Conservation (phyloP, 2,329 filamentous ascomycete species). For the Arthrinium puccinioides region DNA sequence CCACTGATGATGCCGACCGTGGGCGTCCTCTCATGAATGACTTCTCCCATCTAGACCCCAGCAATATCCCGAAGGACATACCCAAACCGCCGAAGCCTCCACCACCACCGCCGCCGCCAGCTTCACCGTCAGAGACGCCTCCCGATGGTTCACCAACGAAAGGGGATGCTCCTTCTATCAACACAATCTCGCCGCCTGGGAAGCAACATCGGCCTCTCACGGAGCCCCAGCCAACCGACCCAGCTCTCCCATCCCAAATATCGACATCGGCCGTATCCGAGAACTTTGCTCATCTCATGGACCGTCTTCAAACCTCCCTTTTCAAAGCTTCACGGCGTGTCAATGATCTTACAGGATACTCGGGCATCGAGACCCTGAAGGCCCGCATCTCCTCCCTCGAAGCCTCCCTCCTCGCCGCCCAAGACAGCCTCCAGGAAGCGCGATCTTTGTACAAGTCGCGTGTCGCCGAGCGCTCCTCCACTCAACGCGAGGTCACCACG, state of each 20-base stretch:
- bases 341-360: slow-evolving; percentile 93
- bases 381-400: slow-evolving; percentile 66
- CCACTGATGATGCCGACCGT: slow-evolving; percentile 3
- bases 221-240: neutral
- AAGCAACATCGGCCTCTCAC: neutral
- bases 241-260: slow-evolving; percentile 8
- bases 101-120: neutral
- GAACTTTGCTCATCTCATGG: slow-evolving; percentile 68
- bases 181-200: neutral
- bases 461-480: slow-evolving; percentile 74
- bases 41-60: slow-evolving; percentile 3
- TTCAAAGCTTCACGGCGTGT: slow-evolving; percentile 80
- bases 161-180: neutral
- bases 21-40: neutral
- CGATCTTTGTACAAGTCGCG: slow-evolving; percentile 76
- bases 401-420: slow-evolving; percentile 47
- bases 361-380: slow-evolving; percentile 81
- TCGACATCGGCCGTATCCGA: slow-evolving; percentile 24
- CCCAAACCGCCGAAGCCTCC: neutral
- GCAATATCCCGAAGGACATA: neutral
- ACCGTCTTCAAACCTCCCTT: slow-evolving; percentile 77
- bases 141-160: neutral
- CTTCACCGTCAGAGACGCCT: neutral
- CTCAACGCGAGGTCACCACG: slow-evolving; percentile 92
- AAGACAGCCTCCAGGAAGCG: slow-evolving; percentile 60